Conservation (phyloP, 2,329 filamentous ascomycete genomes). For the Fusarium incarnatum region DNA sequence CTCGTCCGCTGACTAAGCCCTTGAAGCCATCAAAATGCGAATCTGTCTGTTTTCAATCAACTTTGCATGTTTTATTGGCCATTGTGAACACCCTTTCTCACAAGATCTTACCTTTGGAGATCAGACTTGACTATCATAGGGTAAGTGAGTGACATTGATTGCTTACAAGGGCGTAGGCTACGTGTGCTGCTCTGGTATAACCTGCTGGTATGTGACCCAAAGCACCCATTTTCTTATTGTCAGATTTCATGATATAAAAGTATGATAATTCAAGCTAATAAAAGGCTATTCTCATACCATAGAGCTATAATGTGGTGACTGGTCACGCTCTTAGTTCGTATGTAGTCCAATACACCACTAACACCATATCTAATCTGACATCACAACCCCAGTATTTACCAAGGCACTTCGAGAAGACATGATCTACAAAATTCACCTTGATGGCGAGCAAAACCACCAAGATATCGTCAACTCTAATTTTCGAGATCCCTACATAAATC, state of each 20-base stretch:
- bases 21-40: background rate
- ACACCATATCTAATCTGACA: background rate
- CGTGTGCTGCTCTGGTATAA: background rate
- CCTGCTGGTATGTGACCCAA: background rate
- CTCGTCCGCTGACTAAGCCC: constrained; percentile 37
- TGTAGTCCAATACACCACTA: constrained; percentile 1
- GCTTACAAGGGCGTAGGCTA: background rate
- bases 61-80: background rate
- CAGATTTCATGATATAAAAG: background rate
- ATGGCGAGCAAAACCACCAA: constrained; percentile 13
- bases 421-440: constrained; percentile 2
- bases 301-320: background rate
- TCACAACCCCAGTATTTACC: background rate
- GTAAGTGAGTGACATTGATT: background rate
- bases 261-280: background rate
- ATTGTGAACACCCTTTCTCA: accelerated
- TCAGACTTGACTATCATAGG: background rate
- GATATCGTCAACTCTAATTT: background rate
- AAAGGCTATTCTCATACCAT: background rate
- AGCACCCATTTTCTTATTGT: background rate
- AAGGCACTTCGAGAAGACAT: background rate
- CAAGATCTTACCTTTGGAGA: background rate
- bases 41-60: background rate
- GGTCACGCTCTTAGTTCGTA: background rate
- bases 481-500: background rate